Base-by-base conservation (phyloP, 208 protist genomes). In the Trypanosomatidae sp. region DNA sequence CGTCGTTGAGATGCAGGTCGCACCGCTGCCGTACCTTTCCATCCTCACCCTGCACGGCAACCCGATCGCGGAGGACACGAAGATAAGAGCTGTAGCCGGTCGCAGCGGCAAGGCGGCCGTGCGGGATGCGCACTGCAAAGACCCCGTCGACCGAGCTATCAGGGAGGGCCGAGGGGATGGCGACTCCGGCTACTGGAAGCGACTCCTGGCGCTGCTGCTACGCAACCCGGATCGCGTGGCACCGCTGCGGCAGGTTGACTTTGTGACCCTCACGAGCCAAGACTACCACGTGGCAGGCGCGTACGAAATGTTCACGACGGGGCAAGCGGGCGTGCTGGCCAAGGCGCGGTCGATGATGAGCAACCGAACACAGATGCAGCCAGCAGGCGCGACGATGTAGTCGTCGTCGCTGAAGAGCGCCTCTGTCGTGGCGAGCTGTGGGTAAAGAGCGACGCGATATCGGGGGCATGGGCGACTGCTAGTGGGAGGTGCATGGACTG, bases 31-130 rank as follows among this genome's bases (percentile, higher is more conserved):
- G 8, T 85, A 85, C 53, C 74, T 94, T 15, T 30, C 80, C 9
- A 62, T 80, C 0, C 56, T 97, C 43, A 93, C 92, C 19, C 74
- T 97, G 66, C 85, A 97, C 80, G 92, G 92, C 13, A 97, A 94
- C 79, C 92, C 92, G 9, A 86, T 97, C 58, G 82, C 88, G 12
- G 84, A 94, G 79, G 59, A 88, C 36, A 72, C 22, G 58, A 58
- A 68, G 15, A 25, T 72, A 33, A 5, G 22, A 17, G 22, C 17
- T 17, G 46, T 59, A 36, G 25, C 22, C 62, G 41, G 47, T 53
- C 1, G 5, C 5, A 62, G 44, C 25, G 17, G 44, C 30, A 56
- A 49, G 39, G 17, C 66, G 28, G 15, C 46, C 5, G 30, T n/a
- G 17, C 28, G 10, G 30, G n/a, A 41, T n/a, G 53, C 30, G 8